Evolutionary conservation across 78 protist species (phyloP), one percentile per base, ranked within the genome.

Genomic region (Emiliania huxleyi): DNA sequence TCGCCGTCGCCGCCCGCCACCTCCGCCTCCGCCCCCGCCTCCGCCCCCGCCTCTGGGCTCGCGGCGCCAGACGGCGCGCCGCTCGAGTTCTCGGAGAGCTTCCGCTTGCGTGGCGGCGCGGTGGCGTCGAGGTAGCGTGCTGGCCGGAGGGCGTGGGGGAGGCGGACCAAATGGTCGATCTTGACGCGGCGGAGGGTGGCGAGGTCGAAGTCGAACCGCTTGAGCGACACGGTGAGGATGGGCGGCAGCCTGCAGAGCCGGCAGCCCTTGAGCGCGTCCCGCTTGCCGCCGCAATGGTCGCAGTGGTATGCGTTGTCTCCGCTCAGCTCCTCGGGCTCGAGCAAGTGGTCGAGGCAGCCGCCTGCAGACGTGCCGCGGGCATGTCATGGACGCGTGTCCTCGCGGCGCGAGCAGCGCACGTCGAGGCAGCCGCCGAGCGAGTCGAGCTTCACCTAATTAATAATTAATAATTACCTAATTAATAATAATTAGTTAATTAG

Each of bases 121-220:
- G n/a, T n/a, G n/a, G n/a, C n/a, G n/a, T n/a, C n/a, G n/a, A n/a
- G n/a, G n/a, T 26, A 26, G 3, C n/a, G 37, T 69, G 75, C 3
- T 4, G n/a, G 33, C 8, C 37, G 11, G 38, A 69, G 75, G 38
- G 56, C 11, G 52, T 38, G 56, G 69, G 87, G 93, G 52, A 91
- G 44, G 25, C 37, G 1, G 73, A 92, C 62, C 21, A 0, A 4
- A 26, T 92, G 91, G 40, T 79, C 11, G 6, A 92, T 44, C 85
- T 92, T 92, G 69, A 75, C 52, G 8, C 85, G 69, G 25, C 29
- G 18, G 55, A 56, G 35, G 29, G 33, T 3, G 2, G 35, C 52
- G 21, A 26, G 22, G 85, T 92, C 85, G 77, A 56, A 92, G 42
- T 46, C 94, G 21, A 92, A 92, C 11, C 94, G 81, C 69, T 56